Conservation (phyloP, 2,329 filamentous ascomycete genomes). For the Pseudocercospora fuligena region DNA sequence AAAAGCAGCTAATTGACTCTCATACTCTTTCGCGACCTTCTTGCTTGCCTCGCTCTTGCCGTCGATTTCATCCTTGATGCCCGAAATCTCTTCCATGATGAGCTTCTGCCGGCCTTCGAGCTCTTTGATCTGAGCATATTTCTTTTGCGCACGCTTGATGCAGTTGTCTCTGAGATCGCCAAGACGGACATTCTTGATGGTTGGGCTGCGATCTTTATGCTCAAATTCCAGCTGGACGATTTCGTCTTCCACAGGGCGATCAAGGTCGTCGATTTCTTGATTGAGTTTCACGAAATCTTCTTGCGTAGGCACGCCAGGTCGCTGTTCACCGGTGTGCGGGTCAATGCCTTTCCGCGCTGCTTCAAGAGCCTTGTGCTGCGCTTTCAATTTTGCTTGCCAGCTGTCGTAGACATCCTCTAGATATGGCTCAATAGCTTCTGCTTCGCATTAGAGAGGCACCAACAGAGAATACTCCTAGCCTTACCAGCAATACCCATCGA, state of each 20-base stretch:
- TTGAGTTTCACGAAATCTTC: conserved; percentile 27
- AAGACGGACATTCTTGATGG: conserved; percentile 19
- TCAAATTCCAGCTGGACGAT: conserved; percentile 10
- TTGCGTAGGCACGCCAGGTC: conserved; percentile 25
- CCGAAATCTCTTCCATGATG: conserved; percentile 30
- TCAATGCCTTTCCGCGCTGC: conserved; percentile 30
- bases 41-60: conserved; percentile 18
- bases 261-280: conserved; percentile 19
- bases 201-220: background rate
- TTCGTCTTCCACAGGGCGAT: conserved; percentile 30
- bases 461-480: background rate
- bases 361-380: conserved; percentile 20
- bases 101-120: conserved; percentile 24
- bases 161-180: conserved; percentile 29
- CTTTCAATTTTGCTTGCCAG: conserved; percentile 12
- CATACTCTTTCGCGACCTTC: conserved; percentile 16
- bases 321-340: conserved; percentile 21
- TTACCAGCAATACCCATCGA: conserved; percentile 15
- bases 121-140: conserved; percentile 21
- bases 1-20: conserved; percentile 26
- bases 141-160: conserved; percentile 17
- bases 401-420: conserved; percentile 10
- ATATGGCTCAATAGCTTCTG: conserved; percentile 15
- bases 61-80: conserved; percentile 22
- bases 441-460: conserved; percentile 2